phyloP scores from a whole-genome alignment of 306 rosid species.

The Styphnolobium japonicum region DNA sequence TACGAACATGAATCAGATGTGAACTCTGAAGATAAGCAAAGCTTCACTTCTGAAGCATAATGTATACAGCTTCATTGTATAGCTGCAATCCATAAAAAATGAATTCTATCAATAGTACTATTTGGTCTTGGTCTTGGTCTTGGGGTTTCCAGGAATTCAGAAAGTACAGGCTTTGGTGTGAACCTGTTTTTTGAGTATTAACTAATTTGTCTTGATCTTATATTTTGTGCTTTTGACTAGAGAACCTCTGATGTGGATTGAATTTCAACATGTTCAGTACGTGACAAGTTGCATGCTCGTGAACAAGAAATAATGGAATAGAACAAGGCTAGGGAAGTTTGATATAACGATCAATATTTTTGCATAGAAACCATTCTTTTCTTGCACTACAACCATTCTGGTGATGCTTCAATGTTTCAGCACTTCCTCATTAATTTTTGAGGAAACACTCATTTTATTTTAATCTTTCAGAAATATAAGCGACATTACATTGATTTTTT shows the following conservation, averaged over 20 bases:
- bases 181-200: neutral
- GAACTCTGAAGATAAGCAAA: slow-evolving; percentile 5
- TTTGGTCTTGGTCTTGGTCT: slow-evolving; percentile 8
- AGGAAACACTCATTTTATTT: too few species aligned
- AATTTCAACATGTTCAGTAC: slow-evolving; percentile 15
- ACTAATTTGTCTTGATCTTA: neutral
- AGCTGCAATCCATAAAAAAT: slow-evolving; percentile 25
- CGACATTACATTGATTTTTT: too few species aligned
- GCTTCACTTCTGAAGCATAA: slow-evolving; percentile 17
- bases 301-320: too few species aligned
- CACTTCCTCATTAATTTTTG: too few species aligned
- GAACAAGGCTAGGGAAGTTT: too few species aligned
- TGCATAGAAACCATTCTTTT: too few species aligned
- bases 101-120: neutral
- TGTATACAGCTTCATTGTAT: slow-evolving; percentile 29
- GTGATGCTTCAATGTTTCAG: too few species aligned
- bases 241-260: neutral
- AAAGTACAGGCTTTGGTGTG: slow-evolving; percentile 16
- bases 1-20: slow-evolving; percentile 11
- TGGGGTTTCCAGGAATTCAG: slow-evolving; percentile 13
- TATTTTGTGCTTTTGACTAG: neutral
- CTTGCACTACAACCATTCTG: too few species aligned
- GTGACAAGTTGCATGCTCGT: neutral
- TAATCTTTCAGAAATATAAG: too few species aligned
- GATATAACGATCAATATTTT: too few species aligned